Evolutionary conservation across 306 rosid species (phyloP), one percentile per base, ranked within the genome.

Genomic region (Luffa aegyptiaca): DNA sequence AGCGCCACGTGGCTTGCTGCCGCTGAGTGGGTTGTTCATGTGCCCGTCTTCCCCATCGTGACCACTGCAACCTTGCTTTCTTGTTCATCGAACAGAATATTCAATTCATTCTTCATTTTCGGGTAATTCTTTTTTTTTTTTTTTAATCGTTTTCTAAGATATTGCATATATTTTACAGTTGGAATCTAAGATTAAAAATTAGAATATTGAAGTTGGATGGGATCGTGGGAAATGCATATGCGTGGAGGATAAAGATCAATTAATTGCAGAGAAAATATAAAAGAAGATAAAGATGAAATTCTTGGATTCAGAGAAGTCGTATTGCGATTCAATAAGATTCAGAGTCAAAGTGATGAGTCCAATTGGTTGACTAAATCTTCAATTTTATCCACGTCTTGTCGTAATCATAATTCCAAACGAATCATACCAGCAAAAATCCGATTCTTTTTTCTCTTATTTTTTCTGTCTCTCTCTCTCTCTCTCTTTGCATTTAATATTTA

Each of bases 31-130:
- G 97, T 89, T 61, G 76, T 92, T 89, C 98, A 92, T 94, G 98
- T 94, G 97, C 97, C 97, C 97, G 69, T 87, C 98, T 94, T 92
- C 95, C 83, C 98, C 98, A 94, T 92, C 97, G 82, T 90, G 98
- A 88, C 86, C 88, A 82, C 90, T 82, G 37, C 93, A 88, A 88
- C 93, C 42, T 70, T 48, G 2, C 5, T 17, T 14, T 18, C 18
- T 10, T 6, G 37, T 49, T 73, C 61, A 14, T 44, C 0, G 2
- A 72, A 5, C 76, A 35, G 4, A 11, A 39, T 5, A 36, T 36
- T 17, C 48, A 39, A 9, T 66, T 36, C 12, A 7, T 2, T 39
- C 10, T 37, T 39, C 10, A 10, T 36, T 65, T 66, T 41, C 44
- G 33, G 78, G 78, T 74, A 51, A 74, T 0, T 46, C 0, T 21